Base-by-base conservation (phyloP, 176 grass and related monocot species). In the Oryza glaberrima region DNA sequence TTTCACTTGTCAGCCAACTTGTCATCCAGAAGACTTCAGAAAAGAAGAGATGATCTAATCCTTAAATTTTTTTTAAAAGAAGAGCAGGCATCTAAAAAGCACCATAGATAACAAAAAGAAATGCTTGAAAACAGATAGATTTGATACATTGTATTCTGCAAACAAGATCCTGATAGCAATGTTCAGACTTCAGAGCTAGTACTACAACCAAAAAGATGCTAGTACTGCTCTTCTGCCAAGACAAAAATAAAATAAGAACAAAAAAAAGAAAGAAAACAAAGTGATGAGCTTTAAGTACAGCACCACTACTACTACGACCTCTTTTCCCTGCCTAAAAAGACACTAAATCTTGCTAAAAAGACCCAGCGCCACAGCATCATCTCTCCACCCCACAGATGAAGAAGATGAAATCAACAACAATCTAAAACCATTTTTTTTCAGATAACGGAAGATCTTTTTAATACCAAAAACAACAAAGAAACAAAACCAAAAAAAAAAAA, bases 141-240 rank as follows among this genome's bases (percentile, higher is more conserved):
- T 66, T 65, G 51, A 43, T 12, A 40, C 11, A 83, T 44, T 43
- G 38, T 38, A 60, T 66, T 45, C 20, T 40, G 71, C 43, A 48
- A 28, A 48, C 11, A 3, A 73, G 25, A 73, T 48, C 13, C n/a
- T 16, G n/a, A 73, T 48, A 20, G 43, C 44, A 17, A 17, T 75
- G 46, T 28, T 41, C 40, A 41, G 40, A 41, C 9, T 44, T 48
- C n/a, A 34, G 17, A 30, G 17, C 74, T 70, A 61, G 22, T 41
- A 70, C 8, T 8, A 38, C 11, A 17, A 67, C 36, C 36, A 38
- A 6, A n/a, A 15, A 69, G 61, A 51, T 80, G 26, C 10, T 5
- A 68, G 20, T 19, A 68, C 30, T 19, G 34, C 28, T 69, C n/a
- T 84, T 68, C 40, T 58, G 44, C 68, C 34, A 78, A 81, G 16